Conservation (phyloP, 176 grass and related monocot genomes). For the Phyllostachys edulis region DNA sequence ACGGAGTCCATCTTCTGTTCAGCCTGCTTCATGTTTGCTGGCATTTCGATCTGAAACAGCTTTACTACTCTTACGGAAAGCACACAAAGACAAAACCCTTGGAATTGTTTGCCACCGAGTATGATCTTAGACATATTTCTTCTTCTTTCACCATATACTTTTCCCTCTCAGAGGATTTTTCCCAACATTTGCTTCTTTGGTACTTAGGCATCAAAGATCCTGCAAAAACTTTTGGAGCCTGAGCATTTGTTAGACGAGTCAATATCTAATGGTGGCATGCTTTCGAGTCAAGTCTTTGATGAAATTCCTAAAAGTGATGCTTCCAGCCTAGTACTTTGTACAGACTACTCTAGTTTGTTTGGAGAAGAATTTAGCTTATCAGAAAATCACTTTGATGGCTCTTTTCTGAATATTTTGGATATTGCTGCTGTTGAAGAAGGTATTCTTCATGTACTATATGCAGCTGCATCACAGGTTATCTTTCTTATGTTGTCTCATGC, state of each 20-base stretch:
- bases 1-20: slow-evolving; percentile 70
- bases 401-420: slow-evolving; percentile 89
- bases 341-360: slow-evolving; percentile 75
- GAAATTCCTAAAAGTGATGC: slow-evolving; percentile 59
- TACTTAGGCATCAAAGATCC: slow-evolving; percentile 66
- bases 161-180: slow-evolving; percentile 19
- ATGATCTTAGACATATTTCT: slow-evolving; percentile 41
- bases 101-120: slow-evolving; percentile 83
- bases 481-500: slow-evolving; percentile 18
- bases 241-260: slow-evolving; percentile 37
- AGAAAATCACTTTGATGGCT: slow-evolving; percentile 54
- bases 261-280: slow-evolving; percentile 24
- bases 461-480: slow-evolving; percentile 77
- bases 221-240: slow-evolving; percentile 69
- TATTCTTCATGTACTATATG: slow-evolving; percentile 92
- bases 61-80: slow-evolving; percentile 75
- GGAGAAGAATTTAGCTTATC: slow-evolving; percentile 75
- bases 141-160: slow-evolving; percentile 7
- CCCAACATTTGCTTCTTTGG: slow-evolving; percentile 29
- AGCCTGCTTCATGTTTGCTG: slow-evolving; percentile 57
- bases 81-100: slow-evolving; percentile 72
- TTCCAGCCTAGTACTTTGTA: slow-evolving; percentile 36
- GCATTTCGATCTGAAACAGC: slow-evolving; percentile 82
- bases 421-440: slow-evolving; percentile 84
- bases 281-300: slow-evolving; percentile 34